Conservation (phyloP, 495 filamentous ascomycete genomes). For the Parathielavia appendiculata region DNA sequence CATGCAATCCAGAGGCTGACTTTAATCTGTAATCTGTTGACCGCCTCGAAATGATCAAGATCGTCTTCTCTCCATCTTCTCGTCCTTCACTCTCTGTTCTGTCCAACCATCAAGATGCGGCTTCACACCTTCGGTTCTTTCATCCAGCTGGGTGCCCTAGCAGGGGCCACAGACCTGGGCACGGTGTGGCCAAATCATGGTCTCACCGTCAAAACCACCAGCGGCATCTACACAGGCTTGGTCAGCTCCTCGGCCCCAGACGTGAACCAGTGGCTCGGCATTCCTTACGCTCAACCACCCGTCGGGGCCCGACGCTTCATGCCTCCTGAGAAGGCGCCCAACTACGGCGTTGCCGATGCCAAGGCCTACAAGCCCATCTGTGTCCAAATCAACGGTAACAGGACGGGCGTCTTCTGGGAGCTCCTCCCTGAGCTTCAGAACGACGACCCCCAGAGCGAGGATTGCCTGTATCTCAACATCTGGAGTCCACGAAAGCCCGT, state of each 20-base stretch:
- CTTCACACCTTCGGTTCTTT: background rate
- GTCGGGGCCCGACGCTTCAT: conserved; percentile 28
- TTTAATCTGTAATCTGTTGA: background rate
- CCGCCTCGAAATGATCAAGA: too few species aligned
- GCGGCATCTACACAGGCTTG: conserved; percentile 35
- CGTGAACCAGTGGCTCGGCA: conserved; percentile 35
- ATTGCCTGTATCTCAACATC: conserved; percentile 39
- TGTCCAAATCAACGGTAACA: conserved; percentile 17
- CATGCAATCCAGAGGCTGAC: too few species aligned
- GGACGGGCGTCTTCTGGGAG: conserved; percentile 19
- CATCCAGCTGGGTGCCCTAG: background rate
- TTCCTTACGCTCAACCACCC: conserved; percentile 36
- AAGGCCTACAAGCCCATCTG: conserved; percentile 26
- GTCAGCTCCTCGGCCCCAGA: conserved; percentile 32
- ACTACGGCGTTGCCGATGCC: conserved; percentile 23
- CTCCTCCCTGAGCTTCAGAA: conserved; percentile 18
- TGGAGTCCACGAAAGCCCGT: conserved; percentile 32
- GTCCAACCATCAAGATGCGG: background rate
- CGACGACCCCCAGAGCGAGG: conserved; percentile 26
- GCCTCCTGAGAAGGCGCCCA: conserved; percentile 25
- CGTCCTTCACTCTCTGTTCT: background rate
- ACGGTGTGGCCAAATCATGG: background rate
- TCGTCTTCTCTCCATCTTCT: too few species aligned
- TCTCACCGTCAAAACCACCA: conserved; percentile 25
- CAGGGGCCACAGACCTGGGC: background rate